phyloP scores from a whole-genome alignment of 83 land plant species.

The Picea abies region DNA sequence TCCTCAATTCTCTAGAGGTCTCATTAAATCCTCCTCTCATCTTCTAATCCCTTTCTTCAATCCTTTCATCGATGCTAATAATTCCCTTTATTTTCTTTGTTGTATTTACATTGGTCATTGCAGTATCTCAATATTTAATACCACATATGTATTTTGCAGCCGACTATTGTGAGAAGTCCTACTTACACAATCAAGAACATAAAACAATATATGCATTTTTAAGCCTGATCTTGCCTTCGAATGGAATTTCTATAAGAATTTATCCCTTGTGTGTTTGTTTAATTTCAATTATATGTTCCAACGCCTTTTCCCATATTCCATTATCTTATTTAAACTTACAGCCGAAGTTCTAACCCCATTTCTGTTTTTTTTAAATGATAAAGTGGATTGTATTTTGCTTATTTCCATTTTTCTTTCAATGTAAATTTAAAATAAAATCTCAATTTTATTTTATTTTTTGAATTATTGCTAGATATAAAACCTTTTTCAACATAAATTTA shows the following conservation, averaged over 20 bases:
- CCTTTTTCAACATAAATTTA: neutral
- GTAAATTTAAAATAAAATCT: neutral
- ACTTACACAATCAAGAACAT: constrained; percentile 2
- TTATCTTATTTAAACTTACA: too few relatives aligned
- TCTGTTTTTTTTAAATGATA: neutral
- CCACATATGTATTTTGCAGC: constrained; percentile 15
- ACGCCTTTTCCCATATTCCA: neutral
- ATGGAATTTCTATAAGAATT: neutral
- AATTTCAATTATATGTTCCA: neutral
- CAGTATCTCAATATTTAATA: neutral
- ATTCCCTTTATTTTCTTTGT: neutral
- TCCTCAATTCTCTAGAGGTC: constrained; percentile 7
- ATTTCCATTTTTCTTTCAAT: neutral
- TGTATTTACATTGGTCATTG: neutral
- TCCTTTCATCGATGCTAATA: neutral
- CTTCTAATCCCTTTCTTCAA: neutral
- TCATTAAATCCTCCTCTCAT: neutral
- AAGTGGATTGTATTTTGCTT: neutral
- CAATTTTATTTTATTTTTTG: neutral
- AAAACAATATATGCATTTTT: neutral
- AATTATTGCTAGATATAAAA: neutral
- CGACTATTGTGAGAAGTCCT: constrained; percentile 14
- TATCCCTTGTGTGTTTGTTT: neutral
- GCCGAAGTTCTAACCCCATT: too few relatives aligned
- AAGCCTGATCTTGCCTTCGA: neutral